Evolutionary conservation across 129 eudicot genomes (phyloP), one percentile per base, ranked within the genome.

Genomic region (Ambrosia artemisiifolia): DNA sequence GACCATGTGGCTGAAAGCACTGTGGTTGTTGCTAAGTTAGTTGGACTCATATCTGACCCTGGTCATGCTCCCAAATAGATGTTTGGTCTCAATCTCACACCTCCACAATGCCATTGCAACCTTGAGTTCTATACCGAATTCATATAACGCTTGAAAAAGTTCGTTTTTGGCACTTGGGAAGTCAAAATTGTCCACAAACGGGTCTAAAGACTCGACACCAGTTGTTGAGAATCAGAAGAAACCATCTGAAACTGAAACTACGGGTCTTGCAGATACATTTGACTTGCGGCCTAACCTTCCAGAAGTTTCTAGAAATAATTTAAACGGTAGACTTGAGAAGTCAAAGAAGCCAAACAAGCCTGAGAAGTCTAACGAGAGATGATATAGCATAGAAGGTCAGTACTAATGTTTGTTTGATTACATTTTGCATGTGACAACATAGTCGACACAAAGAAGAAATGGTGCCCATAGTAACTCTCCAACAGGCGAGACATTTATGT

Each of bases 291-390:
- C 89, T 7, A 86, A 88, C 63, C 74, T 77, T 66, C 88, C 86
- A 6, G 96, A 88, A 71, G 85, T 85, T 72, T 88, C 96, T 77
- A 86, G 96, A 62, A 92, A 88, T 86, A 87, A 96, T 70, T 88
- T 89, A 83, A 95, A 89, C 76, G 87, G 98, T 74, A 87, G 94
- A 72, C 95, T 92, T 34, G 96, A 88, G 53, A 92, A 92, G 81
- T 86, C 94, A 51, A 92, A 92, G 90, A 91, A 91, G 77, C 8
- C 80, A 33, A 83, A 55, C 82, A 86, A 92, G 85, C 88, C 96
- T 11, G 96, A 86, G 65, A 89, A 89, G 77, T 88, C 92, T n/a
- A n/a, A n/a, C n/a, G n/a, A n/a, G n/a, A n/a, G n/a, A n/a, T n/a
- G n/a, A n/a, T n/a, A n/a, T n/a, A n/a, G n/a, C n/a, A n/a, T n/a